phyloP scores from a whole-genome alignment of 371 early-diverging fungal species.

The Caulochytrium protostelioides region DNA sequence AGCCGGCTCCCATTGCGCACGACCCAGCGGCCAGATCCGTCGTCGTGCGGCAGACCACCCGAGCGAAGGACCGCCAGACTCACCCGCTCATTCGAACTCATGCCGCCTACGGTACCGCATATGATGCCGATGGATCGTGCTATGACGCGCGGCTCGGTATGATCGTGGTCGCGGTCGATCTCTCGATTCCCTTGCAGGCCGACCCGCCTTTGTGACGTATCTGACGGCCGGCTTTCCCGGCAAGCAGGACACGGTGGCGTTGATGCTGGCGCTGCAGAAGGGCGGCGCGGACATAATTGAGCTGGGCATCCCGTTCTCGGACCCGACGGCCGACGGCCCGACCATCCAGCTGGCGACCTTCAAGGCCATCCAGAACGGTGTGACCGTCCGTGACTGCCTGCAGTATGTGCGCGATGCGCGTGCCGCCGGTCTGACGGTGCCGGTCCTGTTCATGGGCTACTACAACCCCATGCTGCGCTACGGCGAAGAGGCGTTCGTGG shows the following conservation, averaged over 20 bases:
- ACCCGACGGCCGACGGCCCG: slow-evolving; percentile 92
- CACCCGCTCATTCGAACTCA: too few species aligned
- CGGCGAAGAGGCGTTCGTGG: slow-evolving; percentile 62
- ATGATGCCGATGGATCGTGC: too few species aligned
- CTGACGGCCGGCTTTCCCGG: slow-evolving; percentile 80
- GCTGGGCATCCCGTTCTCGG: slow-evolving; percentile 92
- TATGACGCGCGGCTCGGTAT: too few species aligned
- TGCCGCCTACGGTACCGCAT: too few species aligned
- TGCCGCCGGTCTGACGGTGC: slow-evolving; percentile 55
- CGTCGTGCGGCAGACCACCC: too few species aligned
- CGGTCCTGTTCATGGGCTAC: slow-evolving; percentile 94
- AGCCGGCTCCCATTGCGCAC: too few species aligned
- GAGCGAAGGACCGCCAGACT: too few species aligned
- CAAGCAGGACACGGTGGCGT: slow-evolving; percentile 48
- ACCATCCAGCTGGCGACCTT: slow-evolving; percentile 78
- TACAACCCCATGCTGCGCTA: slow-evolving; percentile 86
- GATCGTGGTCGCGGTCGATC: too few species aligned
- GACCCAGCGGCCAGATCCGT: too few species aligned
- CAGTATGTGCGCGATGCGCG: slow-evolving; percentile 60
- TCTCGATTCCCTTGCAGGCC: slow-evolving; percentile 23
- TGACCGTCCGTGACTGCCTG: slow-evolving; percentile 59
- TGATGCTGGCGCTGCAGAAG: slow-evolving; percentile 59
- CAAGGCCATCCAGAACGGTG: slow-evolving; percentile 47
- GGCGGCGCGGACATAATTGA: slow-evolving; percentile 94
- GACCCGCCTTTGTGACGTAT: slow-evolving; percentile 80